Percentiles rank a stretch among this genome's conserved stretches.
Conservation (phyloP, 179 eudicot genomes). For the Silene vulgaris region DNA sequence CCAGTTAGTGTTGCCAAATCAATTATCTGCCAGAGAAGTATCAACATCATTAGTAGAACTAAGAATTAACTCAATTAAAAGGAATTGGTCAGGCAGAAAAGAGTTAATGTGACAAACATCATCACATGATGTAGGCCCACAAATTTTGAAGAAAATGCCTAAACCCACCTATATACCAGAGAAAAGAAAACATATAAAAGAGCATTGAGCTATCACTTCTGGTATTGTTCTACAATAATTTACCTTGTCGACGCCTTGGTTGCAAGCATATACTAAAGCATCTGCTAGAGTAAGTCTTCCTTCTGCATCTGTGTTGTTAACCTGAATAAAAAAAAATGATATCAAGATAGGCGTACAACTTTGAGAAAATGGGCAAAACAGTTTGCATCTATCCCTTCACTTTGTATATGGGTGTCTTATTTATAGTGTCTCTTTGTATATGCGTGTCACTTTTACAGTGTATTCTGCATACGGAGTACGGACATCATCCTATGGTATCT, state of each 20-base stretch:
- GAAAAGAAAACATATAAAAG: neutral
- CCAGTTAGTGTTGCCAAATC: constrained; percentile 96
- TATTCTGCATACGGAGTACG: too few species aligned
- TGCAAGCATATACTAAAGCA: constrained; percentile 93
- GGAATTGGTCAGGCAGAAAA: too few species aligned
- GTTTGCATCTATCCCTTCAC: neutral
- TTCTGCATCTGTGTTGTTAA: constrained; percentile 99
- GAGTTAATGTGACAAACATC: neutral
- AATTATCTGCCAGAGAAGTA: constrained; percentile 54
- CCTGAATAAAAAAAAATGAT: constrained; percentile 38
- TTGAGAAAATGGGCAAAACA: neutral
- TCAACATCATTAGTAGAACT: neutral
- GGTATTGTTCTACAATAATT: neutral
- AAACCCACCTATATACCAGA: neutral
- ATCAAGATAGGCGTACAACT: constrained; percentile 11
- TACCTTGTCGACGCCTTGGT: constrained; percentile 99
- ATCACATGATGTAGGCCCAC: neutral
- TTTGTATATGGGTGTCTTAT: neutral
- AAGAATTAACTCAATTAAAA: neutral
- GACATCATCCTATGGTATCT: too few species aligned
- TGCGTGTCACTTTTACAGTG: too few species aligned
- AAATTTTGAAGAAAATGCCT: neutral
- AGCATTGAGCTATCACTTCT: neutral
- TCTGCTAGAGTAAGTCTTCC: constrained; percentile 99
- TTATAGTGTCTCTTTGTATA: too few species aligned